These are phyloP conservation scores for Oryza longistaminata DNA, from an alignment of 176 grass and related monocot genomes.

Conservation along the genomic window DNA sequence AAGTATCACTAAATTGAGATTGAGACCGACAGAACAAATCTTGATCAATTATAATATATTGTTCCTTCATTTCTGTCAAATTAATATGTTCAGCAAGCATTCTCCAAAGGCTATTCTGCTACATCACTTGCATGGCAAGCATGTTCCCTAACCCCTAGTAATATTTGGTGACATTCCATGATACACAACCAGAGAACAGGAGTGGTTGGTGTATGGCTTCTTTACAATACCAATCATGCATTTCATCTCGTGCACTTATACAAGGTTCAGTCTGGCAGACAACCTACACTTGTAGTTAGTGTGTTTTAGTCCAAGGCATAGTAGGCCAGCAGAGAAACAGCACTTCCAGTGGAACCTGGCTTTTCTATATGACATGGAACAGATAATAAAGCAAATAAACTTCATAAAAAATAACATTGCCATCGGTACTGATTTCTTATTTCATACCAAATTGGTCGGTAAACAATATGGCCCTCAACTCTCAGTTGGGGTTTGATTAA, in stretches of 20 bases:
- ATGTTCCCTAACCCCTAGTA: conserved; percentile 18
- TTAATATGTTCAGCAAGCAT: conserved; percentile 7
- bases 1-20: neutral
- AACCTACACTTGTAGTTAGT: conserved; percentile 1
- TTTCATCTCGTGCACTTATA: neutral
- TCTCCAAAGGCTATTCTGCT: neutral
- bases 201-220: conserved; percentile 12
- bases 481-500: neutral
- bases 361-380: neutral
- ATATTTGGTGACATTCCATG: conserved; percentile 19
- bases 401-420: neutral
- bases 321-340: neutral
- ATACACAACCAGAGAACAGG: neutral
- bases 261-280: neutral
- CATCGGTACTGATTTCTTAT: conserved; percentile 31
- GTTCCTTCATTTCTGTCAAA: conserved; percentile 5
- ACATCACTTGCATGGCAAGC: conserved; percentile 5
- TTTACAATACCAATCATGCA: neutral
- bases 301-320: neutral
- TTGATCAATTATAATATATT: neutral
- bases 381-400: neutral
- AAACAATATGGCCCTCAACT: conserved; percentile 16
- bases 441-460: conserved; percentile 16
- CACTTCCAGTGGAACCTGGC: neutral
- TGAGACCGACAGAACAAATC: neutral